Base-by-base conservation (phyloP, 768 basidiomycete species). In the Psilocybe cyanescens region DNA sequence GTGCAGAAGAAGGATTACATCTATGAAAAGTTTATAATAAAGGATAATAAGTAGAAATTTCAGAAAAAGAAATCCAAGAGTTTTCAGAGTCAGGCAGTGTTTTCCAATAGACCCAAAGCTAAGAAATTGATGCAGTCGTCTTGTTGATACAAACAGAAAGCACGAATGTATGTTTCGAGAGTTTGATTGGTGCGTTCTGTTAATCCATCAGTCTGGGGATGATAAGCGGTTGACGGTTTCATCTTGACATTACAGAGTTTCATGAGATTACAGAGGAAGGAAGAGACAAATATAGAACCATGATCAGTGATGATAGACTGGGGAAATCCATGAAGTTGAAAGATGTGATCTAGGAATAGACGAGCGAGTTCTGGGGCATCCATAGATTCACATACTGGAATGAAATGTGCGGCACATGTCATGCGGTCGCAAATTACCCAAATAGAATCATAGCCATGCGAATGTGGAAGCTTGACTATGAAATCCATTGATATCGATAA, bases 41-140 rank as follows among this genome's bases (percentile, higher is more conserved):
- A 48, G 76, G 67, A 58, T 78, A 67, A 51, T 57, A 44, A 8
- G 72, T 47, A 4, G 76, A 75, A 44, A 79, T 65, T 24, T 79
- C 76, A 17, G 71, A 70, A 8, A 77, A 67, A 1, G 74, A 67
- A 55, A 76, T 63, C 78, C 78, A 77, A 14, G 74, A 73, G 57
- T 72, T 67, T 56, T 79, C 72, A 69, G 58, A 37, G 76, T 79
- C 1, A 78, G 73, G 2, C 69, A 33, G 64, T 35, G 49, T 79
- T 79, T 62, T 82, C 24, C 24, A 24, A 24, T 83, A 68, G 73
- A 78, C 0, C 70, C 63, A 61, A 82, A 82, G 78, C 71, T 0
- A 82, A 69, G 39, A 71, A 74, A 17, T 78, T 73, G 3, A 72
- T 72, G 79, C 79, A 81, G 58, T 81, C 68, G 55, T 81, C 76